Evolutionary conservation across 257 asterid genomes (phyloP).

Genomic region (Knoxia roxburghii): DNA sequence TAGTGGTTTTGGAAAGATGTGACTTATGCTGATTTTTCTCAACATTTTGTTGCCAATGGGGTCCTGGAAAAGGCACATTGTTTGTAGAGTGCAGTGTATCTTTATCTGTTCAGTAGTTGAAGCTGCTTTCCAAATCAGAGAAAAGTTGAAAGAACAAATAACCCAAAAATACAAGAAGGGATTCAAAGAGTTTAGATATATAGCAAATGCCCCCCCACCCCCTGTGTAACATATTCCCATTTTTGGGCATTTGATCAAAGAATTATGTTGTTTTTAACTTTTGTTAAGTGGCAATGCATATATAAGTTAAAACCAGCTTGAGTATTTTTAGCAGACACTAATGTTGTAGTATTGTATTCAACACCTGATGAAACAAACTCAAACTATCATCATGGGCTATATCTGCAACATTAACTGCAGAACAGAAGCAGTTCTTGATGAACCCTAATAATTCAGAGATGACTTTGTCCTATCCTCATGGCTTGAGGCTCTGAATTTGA

Average conservation of each 20-base stretch:
- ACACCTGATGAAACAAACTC: too few species aligned
- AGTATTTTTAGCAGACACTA: too few species aligned
- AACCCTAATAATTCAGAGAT: constrained; percentile 3
- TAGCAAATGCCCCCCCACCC: constrained; percentile 29
- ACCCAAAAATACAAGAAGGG: not conserved
- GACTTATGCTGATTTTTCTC: constrained; percentile 20
- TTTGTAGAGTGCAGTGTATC: constrained; percentile 30
- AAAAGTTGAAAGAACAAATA: not conserved
- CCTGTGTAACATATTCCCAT: constrained; percentile 32
- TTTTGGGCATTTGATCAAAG: constrained; percentile 34
- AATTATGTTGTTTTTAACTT: constrained; percentile 5
- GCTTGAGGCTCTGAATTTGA: not conserved
- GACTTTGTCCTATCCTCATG: not conserved
- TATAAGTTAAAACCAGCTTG: not conserved
- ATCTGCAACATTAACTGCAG: too few species aligned
- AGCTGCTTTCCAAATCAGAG: not conserved
- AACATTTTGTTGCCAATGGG: constrained; percentile 26
- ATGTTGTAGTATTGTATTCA: too few species aligned
- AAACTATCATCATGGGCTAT: too few species aligned
- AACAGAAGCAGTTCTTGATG: too few species aligned
- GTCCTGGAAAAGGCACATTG: constrained; percentile 25
- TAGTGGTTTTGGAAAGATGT: constrained; percentile 16
- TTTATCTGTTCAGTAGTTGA: constrained; percentile 10
- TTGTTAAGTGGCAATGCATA: constrained; percentile 1
- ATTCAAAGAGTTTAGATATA: not conserved